phyloP scores from a whole-genome alignment of 1,284 basidiomycete species.

The Ustilago loliicola region DNA sequence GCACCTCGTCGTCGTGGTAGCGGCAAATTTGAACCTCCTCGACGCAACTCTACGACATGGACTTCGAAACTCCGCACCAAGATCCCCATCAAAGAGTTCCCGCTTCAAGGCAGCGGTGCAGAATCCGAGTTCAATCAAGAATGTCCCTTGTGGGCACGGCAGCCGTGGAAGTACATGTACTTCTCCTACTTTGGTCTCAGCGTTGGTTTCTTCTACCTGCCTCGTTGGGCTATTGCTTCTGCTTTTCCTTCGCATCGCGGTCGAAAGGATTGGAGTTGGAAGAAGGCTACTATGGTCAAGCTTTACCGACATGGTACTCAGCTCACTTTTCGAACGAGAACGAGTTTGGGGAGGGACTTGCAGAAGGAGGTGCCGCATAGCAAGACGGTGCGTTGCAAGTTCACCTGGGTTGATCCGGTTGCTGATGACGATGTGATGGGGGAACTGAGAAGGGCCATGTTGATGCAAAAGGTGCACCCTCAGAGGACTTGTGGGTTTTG shows the following conservation, averaged over 20 bases:
- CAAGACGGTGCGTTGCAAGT: constrained; percentile 59
- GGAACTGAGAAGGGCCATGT: constrained; percentile 59
- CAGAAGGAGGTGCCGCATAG: constrained; percentile 59
- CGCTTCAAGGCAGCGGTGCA: constrained; percentile 58
- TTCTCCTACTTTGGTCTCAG: constrained; percentile 62
- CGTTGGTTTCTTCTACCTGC: constrained; percentile 56
- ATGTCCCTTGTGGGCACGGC: constrained; percentile 58
- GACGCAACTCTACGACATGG: constrained; percentile 39
- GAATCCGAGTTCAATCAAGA: constrained; percentile 62
- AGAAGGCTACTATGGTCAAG: constrained; percentile 59
- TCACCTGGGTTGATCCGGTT: constrained; percentile 58
- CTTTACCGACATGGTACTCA: constrained; percentile 59
- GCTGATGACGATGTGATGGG: constrained; percentile 51
- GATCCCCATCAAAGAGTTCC: constrained; percentile 62
- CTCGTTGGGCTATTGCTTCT: constrained; percentile 53
- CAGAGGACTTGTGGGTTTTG: constrained; percentile 62
- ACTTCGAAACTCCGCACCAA: constrained; percentile 47
- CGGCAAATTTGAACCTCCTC: constrained; percentile 11
- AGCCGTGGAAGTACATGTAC: constrained; percentile 64
- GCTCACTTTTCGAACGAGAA: constrained; percentile 62
- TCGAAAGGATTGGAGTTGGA: constrained; percentile 62
- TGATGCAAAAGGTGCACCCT: constrained; percentile 46
- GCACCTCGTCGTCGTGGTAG: constrained; percentile 5
- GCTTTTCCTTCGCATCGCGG: constrained; percentile 48
- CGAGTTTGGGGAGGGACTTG: constrained; percentile 54